These are phyloP conservation scores for Cordyceps farinosa DNA, from an alignment of 2,329 filamentous ascomycete species.

Conservation along the genomic window DNA sequence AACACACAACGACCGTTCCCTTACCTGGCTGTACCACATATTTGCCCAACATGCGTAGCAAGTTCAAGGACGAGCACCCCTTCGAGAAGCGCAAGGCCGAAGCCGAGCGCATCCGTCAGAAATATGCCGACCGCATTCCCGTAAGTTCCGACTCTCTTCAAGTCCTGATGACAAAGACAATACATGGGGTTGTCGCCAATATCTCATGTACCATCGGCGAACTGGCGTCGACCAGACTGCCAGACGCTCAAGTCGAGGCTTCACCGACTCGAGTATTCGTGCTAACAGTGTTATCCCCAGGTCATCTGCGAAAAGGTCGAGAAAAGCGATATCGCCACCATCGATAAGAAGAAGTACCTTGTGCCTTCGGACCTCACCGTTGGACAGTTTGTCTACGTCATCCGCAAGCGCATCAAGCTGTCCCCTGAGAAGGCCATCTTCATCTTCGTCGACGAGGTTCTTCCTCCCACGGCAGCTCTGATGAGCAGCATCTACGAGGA, in stretches of 20 bases:
- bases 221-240: neutral
- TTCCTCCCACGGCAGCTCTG: slow-evolving; percentile 91
- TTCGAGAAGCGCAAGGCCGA: slow-evolving; percentile 99
- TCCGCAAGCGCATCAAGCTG: slow-evolving; percentile 99
- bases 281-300: slow-evolving; percentile 43
- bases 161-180: neutral
- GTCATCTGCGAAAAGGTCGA: slow-evolving; percentile 99
- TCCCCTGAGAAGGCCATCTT: slow-evolving; percentile 99
- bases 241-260: neutral
- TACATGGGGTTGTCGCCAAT: slow-evolving; percentile 1
- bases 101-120: slow-evolving; percentile 98
- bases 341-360: slow-evolving; percentile 99
- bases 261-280: neutral
- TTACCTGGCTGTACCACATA: slow-evolving; percentile 18
- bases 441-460: slow-evolving; percentile 98
- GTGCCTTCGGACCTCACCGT: slow-evolving; percentile 97
- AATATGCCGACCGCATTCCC: slow-evolving; percentile 97
- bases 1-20: neutral
- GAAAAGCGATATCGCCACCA: slow-evolving; percentile 98
- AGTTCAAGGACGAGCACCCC: slow-evolving; percentile 99
- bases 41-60: slow-evolving; percentile 78
- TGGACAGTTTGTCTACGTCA: slow-evolving; percentile 99
- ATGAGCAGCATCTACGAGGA: slow-evolving; percentile 99
- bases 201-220: neutral
- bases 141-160: slow-evolving; percentile 56